Evolutionary conservation across 495 filamentous ascomycete species (phyloP).

Genomic region (Daldinia vernicosa): DNA sequence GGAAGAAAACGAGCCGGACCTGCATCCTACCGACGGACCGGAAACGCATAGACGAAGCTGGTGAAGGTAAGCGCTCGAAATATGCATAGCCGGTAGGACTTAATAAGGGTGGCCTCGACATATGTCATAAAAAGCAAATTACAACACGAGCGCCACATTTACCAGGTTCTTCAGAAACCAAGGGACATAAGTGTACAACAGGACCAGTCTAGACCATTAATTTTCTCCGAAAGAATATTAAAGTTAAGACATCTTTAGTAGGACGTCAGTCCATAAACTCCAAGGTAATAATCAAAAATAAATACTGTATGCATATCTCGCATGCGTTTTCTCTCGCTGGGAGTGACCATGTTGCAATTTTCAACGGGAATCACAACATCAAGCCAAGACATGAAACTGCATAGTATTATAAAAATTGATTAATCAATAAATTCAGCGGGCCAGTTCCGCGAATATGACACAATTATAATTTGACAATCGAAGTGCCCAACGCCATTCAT

Average conservation of each 20-base stretch:
- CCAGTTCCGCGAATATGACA: not conserved
- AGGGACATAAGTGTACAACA: conserved; percentile 11
- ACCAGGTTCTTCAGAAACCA: not conserved
- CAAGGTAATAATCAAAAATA: not conserved
- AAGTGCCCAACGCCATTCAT: not conserved
- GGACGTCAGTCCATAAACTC: not conserved
- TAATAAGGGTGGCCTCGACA: conserved; percentile 9
- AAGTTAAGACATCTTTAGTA: not conserved
- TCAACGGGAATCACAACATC: not conserved
- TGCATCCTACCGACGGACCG: conserved; percentile 20
- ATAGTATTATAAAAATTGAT: not conserved
- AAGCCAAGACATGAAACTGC: not conserved
- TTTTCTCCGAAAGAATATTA: conserved; percentile 3
- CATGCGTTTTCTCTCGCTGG: not conserved
- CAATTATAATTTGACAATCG: not conserved
- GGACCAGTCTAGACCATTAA: conserved; percentile 14
- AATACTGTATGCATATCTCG: not conserved
- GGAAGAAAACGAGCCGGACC: conserved; percentile 1
- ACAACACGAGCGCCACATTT: conserved; percentile 32
- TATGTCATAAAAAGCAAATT: conserved; percentile 20
- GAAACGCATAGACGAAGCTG: conserved; percentile 14
- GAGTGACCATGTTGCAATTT: not conserved
- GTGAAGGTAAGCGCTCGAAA: not conserved
- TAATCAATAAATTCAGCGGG: not conserved
- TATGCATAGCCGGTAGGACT: conserved; percentile 27